Conservation (phyloP, 139 green algal species). For the Pseudopediastrum boryanum region DNA sequence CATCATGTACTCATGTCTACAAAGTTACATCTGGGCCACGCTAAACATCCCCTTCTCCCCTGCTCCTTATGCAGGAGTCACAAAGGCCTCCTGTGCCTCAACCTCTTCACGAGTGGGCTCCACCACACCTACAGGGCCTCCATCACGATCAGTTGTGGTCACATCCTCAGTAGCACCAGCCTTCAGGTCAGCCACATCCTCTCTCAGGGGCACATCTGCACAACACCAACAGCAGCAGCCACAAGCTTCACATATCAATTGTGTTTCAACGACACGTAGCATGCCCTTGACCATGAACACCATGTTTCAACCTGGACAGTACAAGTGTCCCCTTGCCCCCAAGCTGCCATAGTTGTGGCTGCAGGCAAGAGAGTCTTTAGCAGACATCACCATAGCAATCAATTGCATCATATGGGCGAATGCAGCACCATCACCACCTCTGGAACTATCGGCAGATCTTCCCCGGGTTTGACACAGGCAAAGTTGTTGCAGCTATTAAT, state of each 20-base stretch:
- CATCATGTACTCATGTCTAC: not conserved
- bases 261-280: too few species aligned
- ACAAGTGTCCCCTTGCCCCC: too few species aligned
- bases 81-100: conserved; percentile 25
- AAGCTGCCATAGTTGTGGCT: too few species aligned
- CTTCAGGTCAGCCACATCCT: conserved; percentile 33
- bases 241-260: not conserved
- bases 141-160: conserved; percentile 9
- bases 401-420: too few species aligned
- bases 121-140: conserved; percentile 10
- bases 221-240: conserved; percentile 15
- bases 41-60: not conserved
- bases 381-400: too few species aligned
- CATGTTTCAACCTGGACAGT: too few species aligned
- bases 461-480: too few species aligned
- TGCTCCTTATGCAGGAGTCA: not conserved
- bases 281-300: too few species aligned
- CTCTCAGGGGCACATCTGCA: conserved; percentile 28
- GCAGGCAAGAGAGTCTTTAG: too few species aligned
- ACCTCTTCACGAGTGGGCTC: conserved; percentile 10
- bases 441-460: too few species aligned
- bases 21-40: not conserved
- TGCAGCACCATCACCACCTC: too few species aligned
- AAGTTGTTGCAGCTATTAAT: too few species aligned
- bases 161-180: conserved; percentile 24